Evolutionary conservation across 2,329 filamentous ascomycete species (phyloP), one percentile per base, ranked within the genome.

Genomic region (Penicillium sp.): DNA sequence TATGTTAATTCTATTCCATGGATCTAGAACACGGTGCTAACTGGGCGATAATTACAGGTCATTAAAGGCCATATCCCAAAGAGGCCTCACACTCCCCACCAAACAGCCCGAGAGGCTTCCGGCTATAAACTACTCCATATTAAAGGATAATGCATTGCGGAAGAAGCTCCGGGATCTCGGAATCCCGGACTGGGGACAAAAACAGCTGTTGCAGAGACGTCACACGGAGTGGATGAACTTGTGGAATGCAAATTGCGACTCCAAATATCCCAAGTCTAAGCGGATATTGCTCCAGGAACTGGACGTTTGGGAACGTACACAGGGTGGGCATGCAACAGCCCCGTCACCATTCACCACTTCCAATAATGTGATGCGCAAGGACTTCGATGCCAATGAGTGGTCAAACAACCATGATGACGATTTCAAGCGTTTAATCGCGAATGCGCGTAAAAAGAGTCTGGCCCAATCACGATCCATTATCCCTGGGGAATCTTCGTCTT

Each of bases 181-280:
- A 1, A 87, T 97, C 55, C 87, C 91, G 0, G 83, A 81, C 10
- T 80, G 78, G 58, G 94, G 94, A 0, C 75, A 82, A 0, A 88
- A 88, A 45, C 78, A 82, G 45, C 79, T 92, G 1, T 79, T 97
- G 53, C 88, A 93, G 70, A 84, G 82, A 63, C 84, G 95, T 19
- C 92, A 97, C 68, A 90, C 85, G 25, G 94, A 99, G 74, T 99
- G 92, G 92, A 82, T 94, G 50, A 97, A 94, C 38, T 77, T 99
- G 19, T 97, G 91, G 89, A 99, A 99, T 72, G 90, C 95, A 11
- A 99, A 99, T 71, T 96, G 92, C 75, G 94, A 99, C 73, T 89
- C 92, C 2, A 84, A 83, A 36, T 79, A 79, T 2, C 91, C 91
- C 0, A 89, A 88, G 70, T 80, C 81, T 11, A 91, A 90, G 61